A percentile compares a stretch with the other conserved stretches of the same genome.
These are phyloP conservation scores for Xylariales sp. DNA, from an alignment of 2,329 filamentous ascomycete genomes.

Conservation along the genomic window DNA sequence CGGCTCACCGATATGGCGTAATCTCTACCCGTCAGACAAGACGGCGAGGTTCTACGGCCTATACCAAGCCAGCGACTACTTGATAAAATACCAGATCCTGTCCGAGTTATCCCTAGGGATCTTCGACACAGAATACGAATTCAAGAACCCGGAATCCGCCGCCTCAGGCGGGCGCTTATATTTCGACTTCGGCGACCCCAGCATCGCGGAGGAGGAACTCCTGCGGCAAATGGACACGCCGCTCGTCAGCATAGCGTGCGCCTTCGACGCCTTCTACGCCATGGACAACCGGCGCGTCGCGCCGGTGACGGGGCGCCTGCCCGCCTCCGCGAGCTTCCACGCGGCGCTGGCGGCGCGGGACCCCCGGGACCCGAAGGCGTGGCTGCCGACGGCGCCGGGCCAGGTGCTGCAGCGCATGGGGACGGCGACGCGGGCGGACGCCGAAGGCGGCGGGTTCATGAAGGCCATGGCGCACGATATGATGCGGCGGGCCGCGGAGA, in stretches of 20 bases:
- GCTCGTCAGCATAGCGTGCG: constrained; percentile 32
- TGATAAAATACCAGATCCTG: constrained; percentile 24
- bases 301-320: constrained; percentile 25
- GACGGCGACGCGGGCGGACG: constrained; percentile 32
- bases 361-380: neutral
- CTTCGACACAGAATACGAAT: constrained; percentile 30
- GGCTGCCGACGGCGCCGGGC: constrained; percentile 19
- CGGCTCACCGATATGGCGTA: constrained; percentile 31
- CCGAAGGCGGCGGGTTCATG: constrained; percentile 29
- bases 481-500: constrained; percentile 31
- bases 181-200: constrained; percentile 14
- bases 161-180: constrained; percentile 13
- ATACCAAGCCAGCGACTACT: constrained; percentile 29
- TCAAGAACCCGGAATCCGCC: constrained; percentile 19
- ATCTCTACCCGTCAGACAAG: constrained; percentile 21
- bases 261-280: constrained; percentile 31
- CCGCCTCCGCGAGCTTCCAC: constrained; percentile 27
- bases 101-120: constrained; percentile 32
- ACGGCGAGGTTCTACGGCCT: constrained; percentile 31
- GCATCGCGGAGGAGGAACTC: constrained; percentile 9
- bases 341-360: constrained; percentile 23
- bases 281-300: constrained; percentile 30
- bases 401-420: constrained; percentile 35
- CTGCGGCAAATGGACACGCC: constrained; percentile 31
- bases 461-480: constrained; percentile 29